These are phyloP conservation scores for Cladophialophora bantiana DNA, from an alignment of 2,329 filamentous ascomycete species.

Conservation along the genomic window DNA sequence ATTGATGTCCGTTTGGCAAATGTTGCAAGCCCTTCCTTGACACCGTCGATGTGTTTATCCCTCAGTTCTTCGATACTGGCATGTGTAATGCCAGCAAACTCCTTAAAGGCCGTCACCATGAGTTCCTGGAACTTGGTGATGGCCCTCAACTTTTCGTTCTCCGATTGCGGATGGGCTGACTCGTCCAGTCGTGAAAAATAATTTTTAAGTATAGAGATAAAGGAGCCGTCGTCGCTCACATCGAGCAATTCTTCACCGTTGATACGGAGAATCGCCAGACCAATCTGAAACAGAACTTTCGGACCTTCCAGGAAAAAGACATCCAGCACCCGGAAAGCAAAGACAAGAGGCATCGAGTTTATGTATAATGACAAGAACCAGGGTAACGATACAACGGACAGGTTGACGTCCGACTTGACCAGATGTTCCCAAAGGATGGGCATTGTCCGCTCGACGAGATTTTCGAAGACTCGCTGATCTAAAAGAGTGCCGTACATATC, in stretches of 20 bases:
- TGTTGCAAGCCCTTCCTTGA: conserved; percentile 93
- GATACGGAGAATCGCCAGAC: conserved; percentile 93
- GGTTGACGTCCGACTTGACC: conserved; percentile 94
- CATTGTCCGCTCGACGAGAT: conserved; percentile 98
- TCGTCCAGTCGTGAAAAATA: conserved; percentile 95
- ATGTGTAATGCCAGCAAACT: conserved; percentile 95
- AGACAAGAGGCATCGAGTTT: conserved; percentile 98
- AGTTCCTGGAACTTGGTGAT: conserved; percentile 97
- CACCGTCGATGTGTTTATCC: conserved; percentile 89
- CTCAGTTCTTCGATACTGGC: conserved; percentile 88
- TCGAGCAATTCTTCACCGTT: conserved; percentile 96
- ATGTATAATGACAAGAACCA: conserved; percentile 99
- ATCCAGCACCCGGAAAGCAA: conserved; percentile 93
- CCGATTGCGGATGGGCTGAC: conserved; percentile 92
- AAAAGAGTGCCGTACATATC: conserved; percentile 99
- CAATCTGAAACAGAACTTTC: conserved; percentile 96
- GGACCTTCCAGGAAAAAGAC: conserved; percentile 98
- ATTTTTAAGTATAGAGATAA: conserved; percentile 92
- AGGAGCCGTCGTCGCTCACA: conserved; percentile 90
- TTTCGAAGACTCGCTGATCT: conserved; percentile 97
- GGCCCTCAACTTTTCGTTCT: conserved; percentile 90
- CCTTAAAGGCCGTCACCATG: conserved; percentile 99
- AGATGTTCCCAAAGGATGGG: conserved; percentile 97
- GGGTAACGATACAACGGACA: conserved; percentile 94
- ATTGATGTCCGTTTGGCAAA: conserved; percentile 98